These are phyloP conservation scores for Prunus salicina DNA, from an alignment of 306 rosid genomes.

Conservation along the genomic window DNA sequence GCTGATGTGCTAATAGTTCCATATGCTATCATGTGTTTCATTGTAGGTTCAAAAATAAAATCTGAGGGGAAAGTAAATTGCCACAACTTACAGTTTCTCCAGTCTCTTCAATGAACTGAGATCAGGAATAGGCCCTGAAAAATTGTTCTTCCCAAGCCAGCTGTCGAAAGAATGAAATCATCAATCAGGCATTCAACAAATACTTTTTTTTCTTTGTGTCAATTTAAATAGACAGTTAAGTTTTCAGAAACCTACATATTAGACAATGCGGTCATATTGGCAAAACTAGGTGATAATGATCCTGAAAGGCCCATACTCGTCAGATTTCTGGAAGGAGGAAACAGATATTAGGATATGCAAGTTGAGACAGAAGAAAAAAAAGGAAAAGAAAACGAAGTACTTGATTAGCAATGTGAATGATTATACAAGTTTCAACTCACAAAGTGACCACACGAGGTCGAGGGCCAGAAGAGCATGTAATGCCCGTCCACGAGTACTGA, in stretches of 20 bases:
- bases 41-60: conserved; percentile 12
- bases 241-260: conserved; percentile 54
- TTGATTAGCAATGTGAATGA: conserved; percentile 13
- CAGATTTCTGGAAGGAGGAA: conserved; percentile 62
- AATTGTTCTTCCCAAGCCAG: conserved; percentile 82
- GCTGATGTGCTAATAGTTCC: neutral
- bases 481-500: conserved; percentile 82
- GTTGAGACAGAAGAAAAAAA: neutral
- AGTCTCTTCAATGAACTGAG: conserved; percentile 63
- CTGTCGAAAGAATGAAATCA: conserved; percentile 37
- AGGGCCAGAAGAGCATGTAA: conserved; percentile 70
- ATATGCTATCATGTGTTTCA: conserved; percentile 3
- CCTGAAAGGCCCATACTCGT: conserved; percentile 85
- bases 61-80: neutral
- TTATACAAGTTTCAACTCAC: conserved; percentile 48
- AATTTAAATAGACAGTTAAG: neutral
- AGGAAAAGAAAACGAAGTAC: neutral
- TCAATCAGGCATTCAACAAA: conserved; percentile 26
- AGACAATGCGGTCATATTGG: conserved; percentile 78
- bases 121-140: conserved; percentile 76
- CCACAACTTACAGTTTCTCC: conserved; percentile 67
- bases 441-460: conserved; percentile 63
- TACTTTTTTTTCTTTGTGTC: neutral
- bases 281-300: conserved; percentile 62
- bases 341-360: conserved; percentile 24